Conservation (phyloP, 2,329 filamentous ascomycete species). For the Endocalyx cinctus region DNA sequence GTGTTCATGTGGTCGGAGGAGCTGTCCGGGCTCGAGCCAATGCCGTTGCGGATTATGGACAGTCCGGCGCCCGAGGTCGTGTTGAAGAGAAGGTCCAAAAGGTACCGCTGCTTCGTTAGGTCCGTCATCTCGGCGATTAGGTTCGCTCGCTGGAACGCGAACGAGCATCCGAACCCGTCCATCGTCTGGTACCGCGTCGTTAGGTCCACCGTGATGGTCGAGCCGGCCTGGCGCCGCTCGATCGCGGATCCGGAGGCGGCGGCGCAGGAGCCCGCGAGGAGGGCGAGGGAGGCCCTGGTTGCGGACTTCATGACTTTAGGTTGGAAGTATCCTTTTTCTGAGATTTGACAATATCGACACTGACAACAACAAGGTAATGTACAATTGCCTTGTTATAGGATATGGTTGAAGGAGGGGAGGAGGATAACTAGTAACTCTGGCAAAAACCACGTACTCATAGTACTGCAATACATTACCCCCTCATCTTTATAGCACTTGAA, state of each 20-base stretch:
- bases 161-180: constrained; percentile 41
- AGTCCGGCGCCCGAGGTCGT: constrained; percentile 39
- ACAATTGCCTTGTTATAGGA: no score
- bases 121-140: constrained; percentile 35
- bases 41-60: constrained; percentile 40
- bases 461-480: no score
- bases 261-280: no score
- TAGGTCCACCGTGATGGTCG: constrained; percentile 34
- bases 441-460: no score
- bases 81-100: constrained; percentile 41
- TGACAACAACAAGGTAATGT: no score
- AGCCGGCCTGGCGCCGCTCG: constrained; percentile 19
- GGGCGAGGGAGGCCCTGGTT: no score
- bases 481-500: no score
- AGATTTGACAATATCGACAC: no score
- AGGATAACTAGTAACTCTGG: no score
- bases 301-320: constrained; percentile 19
- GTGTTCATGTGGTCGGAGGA: constrained; percentile 32
- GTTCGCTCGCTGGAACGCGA: constrained; percentile 41
- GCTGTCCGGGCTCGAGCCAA: constrained; percentile 37
- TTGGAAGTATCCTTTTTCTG: no score
- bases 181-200: constrained; percentile 40
- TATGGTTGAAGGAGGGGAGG: no score
- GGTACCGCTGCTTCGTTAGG: constrained; percentile 33
- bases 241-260: no score